Conservation (phyloP, 768 basidiomycete genomes). For the Boletus bicolor region DNA sequence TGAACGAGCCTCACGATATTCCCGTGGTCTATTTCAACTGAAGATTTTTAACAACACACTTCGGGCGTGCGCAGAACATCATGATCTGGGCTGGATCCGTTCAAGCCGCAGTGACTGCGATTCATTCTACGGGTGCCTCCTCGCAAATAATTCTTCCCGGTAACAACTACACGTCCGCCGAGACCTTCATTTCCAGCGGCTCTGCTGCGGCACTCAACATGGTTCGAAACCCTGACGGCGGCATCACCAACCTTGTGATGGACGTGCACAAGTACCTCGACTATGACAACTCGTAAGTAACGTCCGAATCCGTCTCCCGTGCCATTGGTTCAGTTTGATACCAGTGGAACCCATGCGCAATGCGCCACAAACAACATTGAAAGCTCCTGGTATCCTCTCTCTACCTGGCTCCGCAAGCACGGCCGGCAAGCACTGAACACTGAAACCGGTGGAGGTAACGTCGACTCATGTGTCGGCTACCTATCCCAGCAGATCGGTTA, state of each 20-base stretch:
- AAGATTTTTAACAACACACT: background rate
- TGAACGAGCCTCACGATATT: slow-evolving; percentile 66
- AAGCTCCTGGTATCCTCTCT: slow-evolving; percentile 43
- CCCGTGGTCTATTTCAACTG: slow-evolving; percentile 25
- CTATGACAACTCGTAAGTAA: slow-evolving; percentile 44
- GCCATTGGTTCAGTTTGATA: background rate
- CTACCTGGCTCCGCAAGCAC: slow-evolving; percentile 47
- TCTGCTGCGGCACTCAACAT: slow-evolving; percentile 46
- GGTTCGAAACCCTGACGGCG: slow-evolving; percentile 47
- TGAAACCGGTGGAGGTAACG: slow-evolving; percentile 59
- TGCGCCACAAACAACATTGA: slow-evolving; percentile 57
- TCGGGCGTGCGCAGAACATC: slow-evolving; percentile 30
- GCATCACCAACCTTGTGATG: slow-evolving; percentile 45
- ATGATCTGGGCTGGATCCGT: slow-evolving; percentile 45
- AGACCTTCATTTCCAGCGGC: slow-evolving; percentile 47
- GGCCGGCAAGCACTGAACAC: slow-evolving; percentile 55
- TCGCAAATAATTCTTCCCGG: slow-evolving; percentile 58
- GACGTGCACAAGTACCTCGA: slow-evolving; percentile 67
- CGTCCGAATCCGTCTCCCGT: background rate
- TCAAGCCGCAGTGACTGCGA: slow-evolving; percentile 61
- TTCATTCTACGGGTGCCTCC: slow-evolving; percentile 49
- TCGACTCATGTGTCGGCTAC: slow-evolving; percentile 42
- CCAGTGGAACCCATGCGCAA: slow-evolving; percentile 38
- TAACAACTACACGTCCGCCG: slow-evolving; percentile 53
- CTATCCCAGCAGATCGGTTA: slow-evolving; percentile 45